Percentiles rank a stretch among this genome's conserved stretches.
These are phyloP conservation scores for Aspergillus vadensis DNA, from an alignment of 2,329 filamentous ascomycete genomes.

Conservation along the genomic window DNA sequence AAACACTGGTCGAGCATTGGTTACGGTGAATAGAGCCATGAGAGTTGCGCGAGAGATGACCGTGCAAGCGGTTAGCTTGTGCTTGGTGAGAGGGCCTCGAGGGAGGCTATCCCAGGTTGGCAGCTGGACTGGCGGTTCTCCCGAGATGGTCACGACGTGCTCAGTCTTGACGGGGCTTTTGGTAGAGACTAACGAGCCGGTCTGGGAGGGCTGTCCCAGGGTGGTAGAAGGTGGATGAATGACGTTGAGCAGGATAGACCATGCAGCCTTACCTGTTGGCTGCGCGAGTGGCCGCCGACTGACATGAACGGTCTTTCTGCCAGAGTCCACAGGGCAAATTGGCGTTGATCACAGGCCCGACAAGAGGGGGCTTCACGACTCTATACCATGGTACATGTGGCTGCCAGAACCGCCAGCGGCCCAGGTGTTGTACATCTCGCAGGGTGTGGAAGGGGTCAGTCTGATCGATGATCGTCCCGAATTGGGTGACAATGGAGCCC, in stretches of 20 bases:
- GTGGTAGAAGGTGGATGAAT: background rate
- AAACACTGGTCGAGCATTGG: slow-evolving; percentile 6
- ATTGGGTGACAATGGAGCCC: background rate
- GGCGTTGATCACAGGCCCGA: background rate
- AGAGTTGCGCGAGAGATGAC: slow-evolving; percentile 11
- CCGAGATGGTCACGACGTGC: background rate
- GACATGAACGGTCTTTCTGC: background rate
- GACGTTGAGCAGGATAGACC: background rate
- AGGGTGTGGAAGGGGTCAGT: background rate
- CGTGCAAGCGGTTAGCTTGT: slow-evolving; percentile 8
- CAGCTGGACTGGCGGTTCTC: background rate
- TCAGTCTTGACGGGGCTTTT: background rate
- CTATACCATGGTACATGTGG: background rate
- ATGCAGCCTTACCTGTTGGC: background rate
- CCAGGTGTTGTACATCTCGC: background rate
- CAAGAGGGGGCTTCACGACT: background rate
- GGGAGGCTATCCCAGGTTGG: background rate
- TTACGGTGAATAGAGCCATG: slow-evolving; percentile 9
- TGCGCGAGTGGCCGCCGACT: background rate
- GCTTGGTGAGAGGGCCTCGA: slow-evolving; percentile 6
- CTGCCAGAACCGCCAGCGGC: background rate
- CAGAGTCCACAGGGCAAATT: background rate
- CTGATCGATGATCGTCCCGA: background rate
- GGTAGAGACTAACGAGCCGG: background rate
- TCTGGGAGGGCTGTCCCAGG: background rate